These are phyloP conservation scores for Talaromyces sp. DNA, from an alignment of 2,329 filamentous ascomycete genomes.

Conservation along the genomic window DNA sequence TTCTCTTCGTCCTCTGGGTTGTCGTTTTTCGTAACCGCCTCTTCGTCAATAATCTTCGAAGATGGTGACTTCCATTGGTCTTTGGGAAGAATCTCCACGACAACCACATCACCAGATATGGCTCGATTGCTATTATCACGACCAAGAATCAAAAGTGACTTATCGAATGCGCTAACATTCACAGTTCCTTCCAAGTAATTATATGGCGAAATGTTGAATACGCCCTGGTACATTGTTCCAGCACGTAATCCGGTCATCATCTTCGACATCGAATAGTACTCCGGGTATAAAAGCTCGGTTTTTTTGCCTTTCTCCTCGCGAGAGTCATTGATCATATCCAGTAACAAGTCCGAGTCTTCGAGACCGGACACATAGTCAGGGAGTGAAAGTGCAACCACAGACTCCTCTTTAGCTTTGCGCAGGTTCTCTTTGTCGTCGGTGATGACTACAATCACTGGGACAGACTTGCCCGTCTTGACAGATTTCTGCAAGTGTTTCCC, in stretches of 20 bases:
- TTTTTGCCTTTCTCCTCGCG: constrained; percentile 66
- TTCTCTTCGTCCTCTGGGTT: constrained; percentile 77
- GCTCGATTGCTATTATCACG: constrained; percentile 94
- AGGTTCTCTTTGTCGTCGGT: constrained; percentile 89
- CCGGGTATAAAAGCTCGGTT: constrained; percentile 72
- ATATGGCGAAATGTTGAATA: constrained; percentile 94
- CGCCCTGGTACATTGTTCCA: constrained; percentile 85
- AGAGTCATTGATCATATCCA: constrained; percentile 88
- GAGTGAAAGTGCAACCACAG: constrained; percentile 62
- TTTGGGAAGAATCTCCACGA: constrained; percentile 86
- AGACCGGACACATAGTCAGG: constrained; percentile 77
- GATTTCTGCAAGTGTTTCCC: constrained; percentile 66
- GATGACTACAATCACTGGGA: constrained; percentile 83
- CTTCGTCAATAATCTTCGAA: constrained; percentile 92
- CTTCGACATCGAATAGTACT: constrained; percentile 83
- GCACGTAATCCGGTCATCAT: constrained; percentile 91
- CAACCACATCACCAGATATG: constrained; percentile 85
- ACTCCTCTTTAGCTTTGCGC: constrained; percentile 69
- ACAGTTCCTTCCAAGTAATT: constrained; percentile 96
- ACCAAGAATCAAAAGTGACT: constrained; percentile 79
- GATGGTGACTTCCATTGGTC: constrained; percentile 97
- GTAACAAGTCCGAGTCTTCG: constrained; percentile 74
- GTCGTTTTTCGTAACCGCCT: constrained; percentile 84
- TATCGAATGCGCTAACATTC: constrained; percentile 83
- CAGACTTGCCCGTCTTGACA: constrained; percentile 49